Evolutionary conservation across 73 alveolate species (phyloP).

Genomic region (Durusdinium trenchii): DNA sequence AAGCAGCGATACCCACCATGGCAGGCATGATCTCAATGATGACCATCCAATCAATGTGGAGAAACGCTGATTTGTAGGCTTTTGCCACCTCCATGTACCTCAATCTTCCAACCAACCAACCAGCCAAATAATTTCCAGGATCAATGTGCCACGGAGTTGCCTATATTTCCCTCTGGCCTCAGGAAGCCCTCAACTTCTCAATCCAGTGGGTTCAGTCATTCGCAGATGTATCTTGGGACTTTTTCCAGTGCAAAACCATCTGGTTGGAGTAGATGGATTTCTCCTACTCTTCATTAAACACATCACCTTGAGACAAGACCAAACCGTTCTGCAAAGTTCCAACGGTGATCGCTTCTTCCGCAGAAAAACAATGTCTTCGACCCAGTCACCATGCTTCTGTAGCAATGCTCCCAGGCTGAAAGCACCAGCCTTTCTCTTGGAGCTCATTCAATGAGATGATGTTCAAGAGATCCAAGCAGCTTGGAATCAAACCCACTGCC

Average conservation of each 20-base stretch:
- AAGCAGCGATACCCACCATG: constrained; percentile 66
- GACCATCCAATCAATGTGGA: constrained; percentile 44
- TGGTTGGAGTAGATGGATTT: too few relatives aligned
- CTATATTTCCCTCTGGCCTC: too few relatives aligned
- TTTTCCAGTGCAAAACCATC: too few relatives aligned
- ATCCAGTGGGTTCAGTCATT: too few relatives aligned
- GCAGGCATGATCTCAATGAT: constrained; percentile 69
- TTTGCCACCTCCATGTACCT: constrained; percentile 18
- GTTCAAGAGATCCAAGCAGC: not conserved
- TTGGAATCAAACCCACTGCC: constrained; percentile 29
- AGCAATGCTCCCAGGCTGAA: not conserved
- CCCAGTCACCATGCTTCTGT: not conserved
- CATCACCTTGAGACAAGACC: too few relatives aligned
- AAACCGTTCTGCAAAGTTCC: not conserved
- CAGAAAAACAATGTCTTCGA: not conserved
- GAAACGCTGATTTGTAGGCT: not conserved
- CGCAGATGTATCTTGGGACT: too few relatives aligned
- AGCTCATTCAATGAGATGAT: not conserved
- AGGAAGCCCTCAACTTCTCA: too few relatives aligned
- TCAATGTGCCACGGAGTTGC: too few relatives aligned
- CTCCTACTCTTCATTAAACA: too few relatives aligned
- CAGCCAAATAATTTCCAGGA: too few relatives aligned
- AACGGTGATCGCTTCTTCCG: not conserved
- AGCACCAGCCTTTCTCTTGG: constrained; percentile 47
- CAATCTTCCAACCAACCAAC: too few relatives aligned